A percentile compares a stretch with the other conserved stretches of the same genome.
Conservation (phyloP, 768 basidiomycete genomes). For the Macrolepiota fuliginosa region DNA sequence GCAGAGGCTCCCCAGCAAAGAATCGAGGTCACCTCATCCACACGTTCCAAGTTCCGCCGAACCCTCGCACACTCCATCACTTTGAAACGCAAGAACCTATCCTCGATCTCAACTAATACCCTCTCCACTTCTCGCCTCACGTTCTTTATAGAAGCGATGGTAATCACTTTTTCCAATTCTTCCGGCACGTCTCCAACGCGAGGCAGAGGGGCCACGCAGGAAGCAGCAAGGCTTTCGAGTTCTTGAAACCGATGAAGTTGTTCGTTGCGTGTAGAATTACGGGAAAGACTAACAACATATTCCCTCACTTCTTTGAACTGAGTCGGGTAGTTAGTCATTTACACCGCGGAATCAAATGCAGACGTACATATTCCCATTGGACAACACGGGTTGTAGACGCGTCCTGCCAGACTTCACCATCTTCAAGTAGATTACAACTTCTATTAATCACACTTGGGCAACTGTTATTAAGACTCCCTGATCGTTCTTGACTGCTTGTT, state of each 20-base stretch:
- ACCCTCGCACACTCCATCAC: neutral
- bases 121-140: neutral
- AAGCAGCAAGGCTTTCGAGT: neutral
- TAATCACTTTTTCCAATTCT: neutral
- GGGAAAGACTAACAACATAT: neutral
- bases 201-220: neutral
- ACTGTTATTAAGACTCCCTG: too few species aligned
- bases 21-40: neutral
- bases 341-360: neutral
- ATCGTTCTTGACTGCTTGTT: neutral
- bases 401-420: neutral
- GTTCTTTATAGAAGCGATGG: neutral
- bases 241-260: neutral
- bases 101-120: neutral
- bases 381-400: neutral
- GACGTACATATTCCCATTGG: constrained; percentile 1
- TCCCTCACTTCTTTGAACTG: neutral
- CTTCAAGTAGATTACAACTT: neutral
- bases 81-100: neutral
- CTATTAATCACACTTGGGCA: neutral
- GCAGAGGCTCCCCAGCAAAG: neutral
- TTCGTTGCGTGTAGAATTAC: neutral
- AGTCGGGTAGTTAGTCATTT: neutral
- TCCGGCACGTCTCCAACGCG: neutral
- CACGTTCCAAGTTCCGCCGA: neutral